A percentile compares a stretch with the other conserved stretches of the same genome.
These are phyloP conservation scores for Canna indica DNA, from an alignment of 176 grass and related monocot genomes.

Conservation along the genomic window DNA sequence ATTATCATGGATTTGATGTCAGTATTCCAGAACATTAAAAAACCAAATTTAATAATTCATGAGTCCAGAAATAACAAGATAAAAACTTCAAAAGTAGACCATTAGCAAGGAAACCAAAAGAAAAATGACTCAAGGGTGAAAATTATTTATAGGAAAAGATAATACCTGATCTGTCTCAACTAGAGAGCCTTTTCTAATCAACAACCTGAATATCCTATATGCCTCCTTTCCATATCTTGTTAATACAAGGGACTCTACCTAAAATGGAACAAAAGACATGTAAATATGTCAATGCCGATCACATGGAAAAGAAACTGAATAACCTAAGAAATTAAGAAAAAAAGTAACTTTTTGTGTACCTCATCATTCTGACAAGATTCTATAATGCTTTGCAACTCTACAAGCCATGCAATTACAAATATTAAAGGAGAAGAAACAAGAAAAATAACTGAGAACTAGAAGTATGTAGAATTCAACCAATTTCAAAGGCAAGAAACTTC, in stretches of 20 bases:
- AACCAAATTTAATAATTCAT: no score
- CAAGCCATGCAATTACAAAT: slow-evolving; percentile 25
- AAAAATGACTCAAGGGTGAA: not conserved
- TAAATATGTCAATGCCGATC: slow-evolving; percentile 2
- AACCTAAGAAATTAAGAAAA: slow-evolving; percentile 7
- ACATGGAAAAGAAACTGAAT: slow-evolving; percentile 4
- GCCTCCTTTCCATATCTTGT: slow-evolving; percentile 65
- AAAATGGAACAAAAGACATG: slow-evolving; percentile 24
- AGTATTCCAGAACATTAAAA: no score
- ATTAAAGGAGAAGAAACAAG: not conserved
- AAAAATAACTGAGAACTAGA: not conserved
- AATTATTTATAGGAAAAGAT: slow-evolving; percentile 3
- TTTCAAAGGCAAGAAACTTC: not conserved
- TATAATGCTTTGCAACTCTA: slow-evolving; percentile 54
- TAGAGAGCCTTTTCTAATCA: slow-evolving; percentile 31
- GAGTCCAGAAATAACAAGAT: no score
- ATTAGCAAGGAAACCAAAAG: no score
- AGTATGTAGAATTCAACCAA: not conserved
- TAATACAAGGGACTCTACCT: slow-evolving; percentile 71
- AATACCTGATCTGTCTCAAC: slow-evolving; percentile 74
- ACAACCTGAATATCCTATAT: slow-evolving; percentile 69
- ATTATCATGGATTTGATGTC: no score
- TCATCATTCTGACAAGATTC: slow-evolving; percentile 71
- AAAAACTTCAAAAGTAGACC: no score
- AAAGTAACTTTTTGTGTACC: slow-evolving; percentile 31